These are phyloP conservation scores for Nicotiana sylvestris DNA, from an alignment of 257 asterid species.

Conservation along the genomic window DNA sequence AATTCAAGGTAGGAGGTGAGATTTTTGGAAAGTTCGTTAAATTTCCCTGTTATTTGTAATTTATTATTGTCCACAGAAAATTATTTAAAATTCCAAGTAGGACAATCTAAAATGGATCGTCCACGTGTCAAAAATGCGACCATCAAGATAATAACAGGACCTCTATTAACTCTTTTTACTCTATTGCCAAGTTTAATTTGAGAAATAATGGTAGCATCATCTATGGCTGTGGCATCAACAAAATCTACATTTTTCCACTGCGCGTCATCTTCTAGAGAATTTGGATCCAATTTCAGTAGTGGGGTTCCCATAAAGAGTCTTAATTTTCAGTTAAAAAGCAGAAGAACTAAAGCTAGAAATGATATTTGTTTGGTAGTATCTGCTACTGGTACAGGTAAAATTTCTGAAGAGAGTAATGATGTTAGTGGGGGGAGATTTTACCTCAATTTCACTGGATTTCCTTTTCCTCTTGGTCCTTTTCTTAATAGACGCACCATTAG, in stretches of 20 bases:
- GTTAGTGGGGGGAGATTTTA: conserved; percentile 62
- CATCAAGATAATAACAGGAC: not conserved
- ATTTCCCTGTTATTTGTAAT: not conserved
- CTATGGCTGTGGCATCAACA: conserved; percentile 40
- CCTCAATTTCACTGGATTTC: conserved; percentile 85
- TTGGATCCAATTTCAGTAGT: conserved; percentile 28
- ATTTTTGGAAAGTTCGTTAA: not conserved
- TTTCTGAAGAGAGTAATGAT: conserved; percentile 21
- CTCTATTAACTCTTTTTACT: not conserved
- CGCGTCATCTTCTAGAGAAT: conserved; percentile 31
- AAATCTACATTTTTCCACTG: conserved; percentile 28
- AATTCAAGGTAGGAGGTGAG: not conserved
- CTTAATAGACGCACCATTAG: conserved; percentile 77
- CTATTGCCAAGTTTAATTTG: not conserved
- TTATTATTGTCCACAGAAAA: conserved; percentile 30
- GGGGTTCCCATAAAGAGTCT: conserved; percentile 43
- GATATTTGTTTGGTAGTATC: conserved; percentile 34
- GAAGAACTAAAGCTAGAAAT: conserved; percentile 30
- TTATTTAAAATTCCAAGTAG: conserved; percentile 16
- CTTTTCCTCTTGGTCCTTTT: conserved; percentile 97
- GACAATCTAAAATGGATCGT: conserved; percentile 8
- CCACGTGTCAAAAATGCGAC: conserved; percentile 44
- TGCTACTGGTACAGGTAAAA: conserved; percentile 35
- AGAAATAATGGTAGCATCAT: conserved; percentile 43
- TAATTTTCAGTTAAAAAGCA: conserved; percentile 41